These are phyloP conservation scores for Ormosia emarginata DNA, from an alignment of 306 rosid genomes.

Conservation along the genomic window DNA sequence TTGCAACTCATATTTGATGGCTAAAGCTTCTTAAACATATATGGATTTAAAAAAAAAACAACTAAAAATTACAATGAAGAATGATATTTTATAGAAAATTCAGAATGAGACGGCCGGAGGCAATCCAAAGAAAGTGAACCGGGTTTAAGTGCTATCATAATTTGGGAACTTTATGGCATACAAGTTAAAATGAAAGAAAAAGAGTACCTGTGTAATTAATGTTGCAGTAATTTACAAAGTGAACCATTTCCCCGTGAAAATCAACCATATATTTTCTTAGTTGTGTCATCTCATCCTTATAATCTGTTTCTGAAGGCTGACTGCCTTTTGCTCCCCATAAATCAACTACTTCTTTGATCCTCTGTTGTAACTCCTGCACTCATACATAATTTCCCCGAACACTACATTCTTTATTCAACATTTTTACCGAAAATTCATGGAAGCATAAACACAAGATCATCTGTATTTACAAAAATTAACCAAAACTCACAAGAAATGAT, in stretches of 20 bases:
- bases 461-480: not conserved
- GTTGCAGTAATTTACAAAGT: constrained; percentile 56
- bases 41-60: too few relatives aligned
- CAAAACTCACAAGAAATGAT: not conserved
- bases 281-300: constrained; percentile 57
- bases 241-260: constrained; percentile 79
- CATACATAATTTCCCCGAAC: not conserved
- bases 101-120: not conserved
- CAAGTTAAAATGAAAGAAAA: not conserved
- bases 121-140: not conserved
- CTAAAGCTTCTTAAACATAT: not conserved
- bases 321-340: constrained; percentile 26
- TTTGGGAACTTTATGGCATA: not conserved
- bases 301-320: constrained; percentile 38
- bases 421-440: not conserved
- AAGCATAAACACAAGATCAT: not conserved
- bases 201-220: constrained; percentile 66
- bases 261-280: constrained; percentile 65
- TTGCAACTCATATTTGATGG: not conserved
- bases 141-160: not conserved
- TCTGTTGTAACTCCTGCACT: constrained; percentile 63
- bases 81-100: not conserved
- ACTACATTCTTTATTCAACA: not conserved
- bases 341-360: constrained; percentile 45
- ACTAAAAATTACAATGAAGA: not conserved